Evolutionary conservation across 1,139 yeast genomes (phyloP).

Genomic region (Fermentozyma sake): DNA sequence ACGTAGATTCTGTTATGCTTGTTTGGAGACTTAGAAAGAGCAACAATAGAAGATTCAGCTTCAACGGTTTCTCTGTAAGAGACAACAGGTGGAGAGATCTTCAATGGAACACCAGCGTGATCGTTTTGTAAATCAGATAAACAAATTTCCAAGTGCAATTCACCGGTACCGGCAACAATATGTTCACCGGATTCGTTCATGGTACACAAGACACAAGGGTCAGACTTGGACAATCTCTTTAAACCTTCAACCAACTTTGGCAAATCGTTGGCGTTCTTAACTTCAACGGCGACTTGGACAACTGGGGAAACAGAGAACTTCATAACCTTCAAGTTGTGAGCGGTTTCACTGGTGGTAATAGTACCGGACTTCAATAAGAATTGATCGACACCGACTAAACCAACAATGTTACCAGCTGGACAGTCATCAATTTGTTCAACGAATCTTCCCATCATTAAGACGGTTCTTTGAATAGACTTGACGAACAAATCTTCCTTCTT

Average conservation of each 20-base stretch:
- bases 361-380: constrained; percentile 99
- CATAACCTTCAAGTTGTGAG: constrained; percentile 99
- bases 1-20: constrained; percentile 99
- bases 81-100: constrained; percentile 96
- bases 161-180: constrained; percentile 99
- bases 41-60: constrained; percentile 89
- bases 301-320: constrained; percentile 99
- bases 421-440: constrained; percentile 98
- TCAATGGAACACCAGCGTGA: constrained; percentile 99
- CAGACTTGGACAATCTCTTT: constrained; percentile 99
- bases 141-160: constrained; percentile 98
- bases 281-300: constrained; percentile 99
- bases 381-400: constrained; percentile 99
- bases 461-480: constrained; percentile 98
- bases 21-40: constrained; percentile 99
- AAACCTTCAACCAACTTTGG: constrained; percentile 99
- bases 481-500: constrained; percentile 96
- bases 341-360: constrained; percentile 90
- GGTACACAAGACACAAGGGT: constrained; percentile 91
- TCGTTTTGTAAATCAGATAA: constrained; percentile 93
- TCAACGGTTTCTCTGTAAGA: constrained; percentile 98
- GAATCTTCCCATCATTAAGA: constrained; percentile 98
- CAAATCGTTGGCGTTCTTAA: constrained; percentile 98
- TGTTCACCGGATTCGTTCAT: constrained; percentile 98
- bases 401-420: constrained; percentile 99